phyloP scores from a whole-genome alignment of 2,329 filamentous ascomycete genomes.

The Bisporella sp. region DNA sequence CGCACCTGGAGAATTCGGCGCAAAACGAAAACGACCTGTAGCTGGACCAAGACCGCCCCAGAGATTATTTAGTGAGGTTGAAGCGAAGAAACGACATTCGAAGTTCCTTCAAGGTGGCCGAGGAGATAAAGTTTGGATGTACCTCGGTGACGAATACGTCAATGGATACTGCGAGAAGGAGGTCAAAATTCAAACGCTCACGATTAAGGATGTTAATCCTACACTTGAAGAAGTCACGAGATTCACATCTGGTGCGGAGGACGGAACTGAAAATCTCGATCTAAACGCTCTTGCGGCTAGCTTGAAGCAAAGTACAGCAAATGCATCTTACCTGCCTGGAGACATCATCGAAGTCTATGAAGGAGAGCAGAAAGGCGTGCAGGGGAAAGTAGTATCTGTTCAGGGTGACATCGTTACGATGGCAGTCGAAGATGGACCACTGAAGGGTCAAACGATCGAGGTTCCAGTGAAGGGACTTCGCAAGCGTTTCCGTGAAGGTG shows the following conservation, averaged over 20 bases:
- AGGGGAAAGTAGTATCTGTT: slow-evolving; percentile 79
- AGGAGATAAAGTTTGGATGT: slow-evolving; percentile 64
- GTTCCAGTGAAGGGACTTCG: slow-evolving; percentile 87
- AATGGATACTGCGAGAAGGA: slow-evolving; percentile 93
- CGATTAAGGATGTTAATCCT: slow-evolving; percentile 86
- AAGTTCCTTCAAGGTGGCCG: slow-evolving; percentile 43
- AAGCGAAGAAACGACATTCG: slow-evolving; percentile 83
- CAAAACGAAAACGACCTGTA: slow-evolving; percentile 72
- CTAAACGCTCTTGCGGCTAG: slow-evolving; percentile 85
- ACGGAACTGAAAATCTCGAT: slow-evolving; percentile 90
- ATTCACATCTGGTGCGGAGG: slow-evolving; percentile 81
- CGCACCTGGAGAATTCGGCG: slow-evolving; percentile 27
- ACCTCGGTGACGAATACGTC: slow-evolving; percentile 82
- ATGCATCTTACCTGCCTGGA: slow-evolving; percentile 81
- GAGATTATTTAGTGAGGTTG: slow-evolving; percentile 84
- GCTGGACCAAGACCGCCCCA: slow-evolving; percentile 71
- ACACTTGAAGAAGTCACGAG: slow-evolving; percentile 92
- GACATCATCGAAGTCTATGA: slow-evolving; percentile 96
- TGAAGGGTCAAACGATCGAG: slow-evolving; percentile 80
- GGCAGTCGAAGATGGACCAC: slow-evolving; percentile 72
- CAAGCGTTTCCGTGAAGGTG: slow-evolving; percentile 87
- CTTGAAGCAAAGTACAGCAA: slow-evolving; percentile 74
- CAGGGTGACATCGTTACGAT: slow-evolving; percentile 90
- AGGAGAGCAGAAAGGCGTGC: slow-evolving; percentile 87
- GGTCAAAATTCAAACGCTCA: slow-evolving; percentile 79